phyloP scores from a whole-genome alignment of 1,284 basidiomycete species.

The Trametes versicolor region DNA sequence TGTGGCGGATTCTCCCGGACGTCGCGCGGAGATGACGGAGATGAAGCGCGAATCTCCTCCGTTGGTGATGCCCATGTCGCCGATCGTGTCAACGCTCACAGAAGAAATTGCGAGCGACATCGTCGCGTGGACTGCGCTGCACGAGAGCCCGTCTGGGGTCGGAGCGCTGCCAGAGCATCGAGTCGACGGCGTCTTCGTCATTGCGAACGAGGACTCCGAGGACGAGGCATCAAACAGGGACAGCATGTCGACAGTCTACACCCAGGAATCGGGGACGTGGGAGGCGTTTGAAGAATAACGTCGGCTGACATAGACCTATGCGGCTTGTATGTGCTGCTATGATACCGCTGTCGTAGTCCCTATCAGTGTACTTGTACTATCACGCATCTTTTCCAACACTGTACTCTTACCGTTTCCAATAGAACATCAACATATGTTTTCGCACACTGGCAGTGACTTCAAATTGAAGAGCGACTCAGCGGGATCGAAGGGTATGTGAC shows the following conservation, averaged over 20 bases:
- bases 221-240: slow-evolving; percentile 22
- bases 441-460: too few relatives aligned
- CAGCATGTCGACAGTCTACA: slow-evolving; percentile 15
- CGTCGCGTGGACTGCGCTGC: slow-evolving; percentile 16
- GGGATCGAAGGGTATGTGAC: too few relatives aligned
- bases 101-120: slow-evolving; percentile 31
- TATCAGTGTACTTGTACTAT: slow-evolving; percentile 5
- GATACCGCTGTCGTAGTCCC: not conserved
- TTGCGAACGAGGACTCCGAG: slow-evolving; percentile 28
- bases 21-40: not conserved
- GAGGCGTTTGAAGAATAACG: slow-evolving; percentile 1
- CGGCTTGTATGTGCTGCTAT: not conserved
- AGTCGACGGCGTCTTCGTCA: slow-evolving; percentile 29
- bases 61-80: slow-evolving; percentile 17
- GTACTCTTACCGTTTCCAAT: not conserved
- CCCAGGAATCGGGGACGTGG: slow-evolving; percentile 15
- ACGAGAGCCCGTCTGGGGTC: slow-evolving; percentile 8
- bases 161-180: not conserved
- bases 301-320: not conserved
- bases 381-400: not conserved
- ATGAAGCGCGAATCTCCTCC: not conserved
- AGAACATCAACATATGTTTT: not conserved
- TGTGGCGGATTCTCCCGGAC: slow-evolving; percentile 17
- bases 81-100: slow-evolving; percentile 23
- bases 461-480: too few relatives aligned